Evolutionary conservation across 768 basidiomycete genomes (phyloP), one percentile per base, ranked within the genome.

Genomic region (Lentinula edodes): DNA sequence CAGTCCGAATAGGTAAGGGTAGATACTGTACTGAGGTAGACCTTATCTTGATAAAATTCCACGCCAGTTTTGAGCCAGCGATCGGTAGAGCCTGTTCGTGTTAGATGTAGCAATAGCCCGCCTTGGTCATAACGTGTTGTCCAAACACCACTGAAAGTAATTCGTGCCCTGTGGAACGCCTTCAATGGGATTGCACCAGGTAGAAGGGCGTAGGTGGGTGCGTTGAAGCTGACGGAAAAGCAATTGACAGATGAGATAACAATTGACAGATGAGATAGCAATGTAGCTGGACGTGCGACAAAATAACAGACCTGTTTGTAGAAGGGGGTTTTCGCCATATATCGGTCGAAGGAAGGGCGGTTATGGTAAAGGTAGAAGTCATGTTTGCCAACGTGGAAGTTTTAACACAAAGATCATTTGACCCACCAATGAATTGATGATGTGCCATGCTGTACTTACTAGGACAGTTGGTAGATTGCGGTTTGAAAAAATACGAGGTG

Each of bases 11-110:
- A 63, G 1, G 57, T 52, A 16, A 52, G 38, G 2, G 57, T 59
- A 16, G 50, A 34, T 6, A 59, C 58, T 32, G 62, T 63, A 35
- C 62, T 63, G 38, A 63, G 57, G 58, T 52, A 63, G 3, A 39
- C 23, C 23, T 52, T 59, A 7, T 45, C 62, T n/a, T 59, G 46
- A 28, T 63, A 63, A 18, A 58, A 52, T 41, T 62, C 62, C 1
- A 62, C 42, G 2, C 62, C 62, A 2, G 62, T 62, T 51, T 62
- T 62, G 18, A 62, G 28, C 62, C 62, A 62, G 16, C 35, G 56
- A 36, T 42, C 34, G 36, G 46, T n/a, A 23, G 57, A 51, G 41
- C 51, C n/a, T 36, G 51, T 18, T 45, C 20, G 50, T 20, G 62
- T 52, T 39, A 54, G 34, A 54, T 58, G 51, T 35, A 58, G 36